These are phyloP conservation scores for Musa beccarii DNA, from an alignment of 176 grass and related monocot genomes.

Conservation along the genomic window DNA sequence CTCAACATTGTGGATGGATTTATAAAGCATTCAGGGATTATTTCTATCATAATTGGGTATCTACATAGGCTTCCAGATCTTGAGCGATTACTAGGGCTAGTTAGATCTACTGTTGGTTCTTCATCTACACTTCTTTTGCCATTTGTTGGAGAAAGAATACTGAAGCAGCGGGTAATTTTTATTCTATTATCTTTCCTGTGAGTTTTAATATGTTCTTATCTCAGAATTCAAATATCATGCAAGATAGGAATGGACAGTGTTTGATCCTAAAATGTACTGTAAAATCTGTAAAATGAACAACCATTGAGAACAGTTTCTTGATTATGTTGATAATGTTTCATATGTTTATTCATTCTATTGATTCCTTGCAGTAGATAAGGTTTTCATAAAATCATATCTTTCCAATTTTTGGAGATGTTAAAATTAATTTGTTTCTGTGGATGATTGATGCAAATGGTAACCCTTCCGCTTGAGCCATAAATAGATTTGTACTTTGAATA, in stretches of 20 bases:
- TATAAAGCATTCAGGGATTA: slow-evolving; percentile 51
- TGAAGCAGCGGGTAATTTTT: slow-evolving; percentile 65
- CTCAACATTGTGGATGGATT: slow-evolving; percentile 75
- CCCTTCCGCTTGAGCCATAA: no score
- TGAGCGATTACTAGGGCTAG: slow-evolving; percentile 73
- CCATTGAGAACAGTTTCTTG: no score
- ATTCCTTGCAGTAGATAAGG: no score
- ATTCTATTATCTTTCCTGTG: background rate
- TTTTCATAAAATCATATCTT: no score
- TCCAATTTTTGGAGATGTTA: no score
- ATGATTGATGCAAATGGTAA: no score
- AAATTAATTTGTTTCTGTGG: no score
- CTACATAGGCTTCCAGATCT: slow-evolving; percentile 69
- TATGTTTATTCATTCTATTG: no score
- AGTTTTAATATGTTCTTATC: background rate
- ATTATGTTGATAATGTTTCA: no score
- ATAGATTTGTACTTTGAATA: no score
- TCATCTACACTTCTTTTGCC: slow-evolving; percentile 47
- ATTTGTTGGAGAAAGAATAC: slow-evolving; percentile 56
- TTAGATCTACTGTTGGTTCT: slow-evolving; percentile 65
- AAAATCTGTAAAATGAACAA: no score
- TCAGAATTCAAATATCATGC: background rate
- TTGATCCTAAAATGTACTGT: no score
- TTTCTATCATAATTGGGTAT: slow-evolving; percentile 38
- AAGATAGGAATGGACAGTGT: background rate